phyloP scores from a whole-genome alignment of 148 eudicot species.

The Suaeda aralocaspica region DNA sequence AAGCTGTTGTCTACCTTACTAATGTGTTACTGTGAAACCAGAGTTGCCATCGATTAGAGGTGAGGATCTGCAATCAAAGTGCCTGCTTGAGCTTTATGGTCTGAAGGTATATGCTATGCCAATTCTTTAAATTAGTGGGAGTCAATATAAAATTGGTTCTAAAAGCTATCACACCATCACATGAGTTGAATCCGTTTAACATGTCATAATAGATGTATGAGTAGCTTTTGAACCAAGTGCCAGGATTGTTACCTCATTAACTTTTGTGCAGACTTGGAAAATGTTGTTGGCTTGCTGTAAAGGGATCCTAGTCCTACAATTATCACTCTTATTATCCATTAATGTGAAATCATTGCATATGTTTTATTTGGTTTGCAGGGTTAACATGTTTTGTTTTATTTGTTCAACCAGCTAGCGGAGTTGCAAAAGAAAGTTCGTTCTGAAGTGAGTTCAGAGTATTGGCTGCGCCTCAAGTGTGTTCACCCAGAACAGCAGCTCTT shows the following conservation, averaged over 20 bases:
- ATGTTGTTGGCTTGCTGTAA: neutral
- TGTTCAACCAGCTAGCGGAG: slow-evolving; percentile 62
- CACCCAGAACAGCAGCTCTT: slow-evolving; percentile 75
- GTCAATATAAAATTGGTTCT: neutral
- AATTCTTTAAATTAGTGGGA: neutral
- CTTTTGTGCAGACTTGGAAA: neutral
- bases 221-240: slow-evolving; percentile 9
- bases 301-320: neutral
- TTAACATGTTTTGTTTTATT: slow-evolving; percentile 21
- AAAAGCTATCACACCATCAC: neutral
- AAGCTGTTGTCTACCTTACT: slow-evolving; percentile 9
- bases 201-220: neutral
- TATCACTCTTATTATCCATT: neutral
- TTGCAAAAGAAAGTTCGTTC: slow-evolving; percentile 81
- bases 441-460: slow-evolving; percentile 84
- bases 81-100: slow-evolving; percentile 98
- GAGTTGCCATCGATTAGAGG: slow-evolving; percentile 95
- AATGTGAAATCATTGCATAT: neutral
- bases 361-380: neutral
- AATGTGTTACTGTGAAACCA: slow-evolving; percentile 33
- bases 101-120: slow-evolving; percentile 60
- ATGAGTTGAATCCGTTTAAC: neutral
- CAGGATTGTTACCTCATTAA: neutral
- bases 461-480: slow-evolving; percentile 81
- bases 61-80: slow-evolving; percentile 89